phyloP scores from a whole-genome alignment of 2,329 filamentous ascomycete genomes.

The Alternaria incomplexa region DNA sequence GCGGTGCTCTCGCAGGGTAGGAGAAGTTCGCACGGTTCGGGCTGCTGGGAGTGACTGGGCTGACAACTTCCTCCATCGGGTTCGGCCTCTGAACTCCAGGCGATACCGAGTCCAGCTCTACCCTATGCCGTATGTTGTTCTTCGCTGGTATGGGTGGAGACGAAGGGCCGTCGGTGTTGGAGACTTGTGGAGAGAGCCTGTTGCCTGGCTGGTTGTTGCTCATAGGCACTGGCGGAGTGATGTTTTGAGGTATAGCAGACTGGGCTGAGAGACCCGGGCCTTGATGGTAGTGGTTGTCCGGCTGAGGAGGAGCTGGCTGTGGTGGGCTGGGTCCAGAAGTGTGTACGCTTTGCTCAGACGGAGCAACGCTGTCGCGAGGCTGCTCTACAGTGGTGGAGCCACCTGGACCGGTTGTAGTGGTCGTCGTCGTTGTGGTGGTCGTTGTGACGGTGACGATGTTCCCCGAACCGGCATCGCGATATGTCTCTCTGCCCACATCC shows the following conservation, averaged over 20 bases:
- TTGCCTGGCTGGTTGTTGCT: slow-evolving; percentile 4
- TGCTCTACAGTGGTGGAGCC: slow-evolving; percentile 43
- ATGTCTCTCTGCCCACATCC: slow-evolving; percentile 37
- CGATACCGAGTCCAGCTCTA: slow-evolving; percentile 43
- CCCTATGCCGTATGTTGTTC: slow-evolving; percentile 45
- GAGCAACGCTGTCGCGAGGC: slow-evolving; percentile 21
- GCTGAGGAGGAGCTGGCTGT: slow-evolving; percentile 31
- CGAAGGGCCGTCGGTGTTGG: slow-evolving; percentile 14
- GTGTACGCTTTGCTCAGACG: slow-evolving; percentile 34
- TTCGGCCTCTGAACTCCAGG: slow-evolving; percentile 43
- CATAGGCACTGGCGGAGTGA: slow-evolving; percentile 9
- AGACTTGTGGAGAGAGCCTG: slow-evolving; percentile 11
- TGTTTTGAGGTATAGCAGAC: slow-evolving; percentile 14
- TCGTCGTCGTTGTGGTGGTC: slow-evolving; percentile 46
- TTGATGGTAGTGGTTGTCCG: slow-evolving; percentile 17
- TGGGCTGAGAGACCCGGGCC: slow-evolving; percentile 18
- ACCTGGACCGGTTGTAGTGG: slow-evolving; percentile 43
- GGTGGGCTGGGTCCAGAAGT: slow-evolving; percentile 45
- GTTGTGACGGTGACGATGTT: slow-evolving; percentile 45
- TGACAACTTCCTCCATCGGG: slow-evolving; percentile 33
- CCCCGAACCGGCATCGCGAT: slow-evolving; percentile 40
- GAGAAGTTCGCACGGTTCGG: slow-evolving; percentile 44
- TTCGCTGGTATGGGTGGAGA: slow-evolving; percentile 44
- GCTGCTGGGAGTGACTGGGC: slow-evolving; percentile 35
- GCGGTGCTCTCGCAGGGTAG: slow-evolving; percentile 41